Evolutionary conservation across 495 filamentous ascomycete species (phyloP), one percentile per base, ranked within the genome.

Genomic region (Podospora conica): DNA sequence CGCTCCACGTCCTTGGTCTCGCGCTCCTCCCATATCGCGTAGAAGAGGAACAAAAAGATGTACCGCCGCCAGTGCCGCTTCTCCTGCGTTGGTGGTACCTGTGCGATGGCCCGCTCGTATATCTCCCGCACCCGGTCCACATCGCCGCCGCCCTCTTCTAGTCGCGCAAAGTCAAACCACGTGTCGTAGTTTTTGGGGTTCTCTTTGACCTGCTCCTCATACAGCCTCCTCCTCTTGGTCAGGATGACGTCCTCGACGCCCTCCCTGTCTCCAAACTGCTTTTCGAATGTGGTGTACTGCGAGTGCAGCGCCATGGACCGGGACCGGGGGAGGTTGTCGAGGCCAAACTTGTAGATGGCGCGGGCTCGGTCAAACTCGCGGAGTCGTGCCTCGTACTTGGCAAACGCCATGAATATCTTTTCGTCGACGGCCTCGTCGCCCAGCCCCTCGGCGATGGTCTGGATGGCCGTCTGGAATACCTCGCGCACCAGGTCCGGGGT

Each of bases 361-460:
- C 96, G 80, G n/a, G 95, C 91, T 8, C 95, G 88, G 79, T 97
- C 96, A 69, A 92, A 93, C 74, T 98, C 95, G 77, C 96, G 96
- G 48, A 97, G 80, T 76, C 93, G 96, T 2, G 92, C 87, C 77
- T 98, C 95, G 68, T 91, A 98, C 68, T 90, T 85, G 29, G 95
- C 92, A 74, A 96, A 98, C 0, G 91, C 90, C 66, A 92, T 90
- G 75, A 98, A 98, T 8, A 98, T 81, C 74, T 89, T 90, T 80
- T 98, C 95, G 66, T 98, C 96, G 82, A 97, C 94, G 69, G 96
- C 97, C 59, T 97, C 91, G 65, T 98, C 94, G 1, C 95, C 95
- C 22, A 98, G 78, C 3, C 90, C 90, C 71, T 97, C 93, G 4
- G 93, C 95, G 21, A 98, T 82, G 9, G 90, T 90, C 71, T 97